Evolutionary conservation across 148 eudicot genomes (phyloP).

Genomic region (Heliamphora exappendiculata): DNA sequence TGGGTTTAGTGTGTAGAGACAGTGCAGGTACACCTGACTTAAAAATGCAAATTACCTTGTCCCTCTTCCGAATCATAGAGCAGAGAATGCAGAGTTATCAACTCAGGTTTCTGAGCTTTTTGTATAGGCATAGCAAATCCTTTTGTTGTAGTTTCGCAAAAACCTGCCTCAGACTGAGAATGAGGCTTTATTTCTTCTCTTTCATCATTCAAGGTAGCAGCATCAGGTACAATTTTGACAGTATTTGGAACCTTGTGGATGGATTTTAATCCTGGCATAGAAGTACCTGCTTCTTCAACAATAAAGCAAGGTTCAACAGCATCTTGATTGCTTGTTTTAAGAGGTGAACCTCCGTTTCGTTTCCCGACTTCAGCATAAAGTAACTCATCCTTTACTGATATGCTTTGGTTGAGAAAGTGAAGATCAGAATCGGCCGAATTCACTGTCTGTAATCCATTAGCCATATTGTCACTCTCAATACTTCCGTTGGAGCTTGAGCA

Average conservation of each 20-base stretch:
- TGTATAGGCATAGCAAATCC: constrained; percentile 4
- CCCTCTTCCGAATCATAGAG: constrained; percentile 10
- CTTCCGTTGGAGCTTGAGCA: constrained; percentile 17
- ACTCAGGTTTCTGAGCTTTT: constrained; percentile 13
- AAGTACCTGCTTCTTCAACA: constrained; percentile 13
- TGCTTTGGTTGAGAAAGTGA: constrained; percentile 10
- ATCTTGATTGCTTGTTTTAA: constrained; percentile 9
- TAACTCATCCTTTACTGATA: constrained; percentile 15
- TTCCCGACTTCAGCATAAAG: constrained; percentile 14
- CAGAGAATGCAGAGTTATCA: constrained; percentile 19
- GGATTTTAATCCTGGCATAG: constrained; percentile 6
- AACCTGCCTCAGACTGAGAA: constrained; percentile 5
- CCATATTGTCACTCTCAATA: constrained; percentile 13
- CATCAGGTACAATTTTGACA: constrained; percentile 1
- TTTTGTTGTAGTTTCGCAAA: constrained; percentile 9
- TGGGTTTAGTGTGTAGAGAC: background rate
- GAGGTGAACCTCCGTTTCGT: background rate
- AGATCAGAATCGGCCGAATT: constrained; percentile 10
- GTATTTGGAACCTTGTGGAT: constrained; percentile 1
- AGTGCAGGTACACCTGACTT: background rate
- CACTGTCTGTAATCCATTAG: constrained; percentile 6
- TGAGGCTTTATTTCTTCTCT: constrained; percentile 14
- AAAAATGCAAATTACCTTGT: constrained; percentile 27
- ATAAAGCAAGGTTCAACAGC: background rate
- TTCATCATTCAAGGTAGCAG: constrained; percentile 3